phyloP scores from a whole-genome alignment of 83 land plant species.

The Thuja plicata region DNA sequence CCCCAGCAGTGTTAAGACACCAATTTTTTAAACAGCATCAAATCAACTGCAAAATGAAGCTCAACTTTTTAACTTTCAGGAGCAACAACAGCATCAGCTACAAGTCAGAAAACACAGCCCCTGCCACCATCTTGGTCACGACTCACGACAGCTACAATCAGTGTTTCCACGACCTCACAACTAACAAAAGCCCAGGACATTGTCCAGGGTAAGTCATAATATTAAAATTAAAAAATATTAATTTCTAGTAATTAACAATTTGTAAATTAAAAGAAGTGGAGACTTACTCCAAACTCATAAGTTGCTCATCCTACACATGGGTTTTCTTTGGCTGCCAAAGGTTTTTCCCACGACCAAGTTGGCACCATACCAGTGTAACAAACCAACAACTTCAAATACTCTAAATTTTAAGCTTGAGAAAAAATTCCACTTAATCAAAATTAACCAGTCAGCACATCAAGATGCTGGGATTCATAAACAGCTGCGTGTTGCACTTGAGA shows the following conservation, averaged over 20 bases:
- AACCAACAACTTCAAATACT: constrained; percentile 13
- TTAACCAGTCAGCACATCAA: constrained; percentile 14
- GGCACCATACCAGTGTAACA: constrained; percentile 10
- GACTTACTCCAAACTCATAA: constrained; percentile 16
- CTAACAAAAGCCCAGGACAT: constrained; percentile 17
- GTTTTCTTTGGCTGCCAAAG: constrained; percentile 7
- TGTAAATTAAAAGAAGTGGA: constrained; percentile 3
- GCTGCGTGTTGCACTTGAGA: constrained; percentile 2
- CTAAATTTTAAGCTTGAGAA: not conserved
- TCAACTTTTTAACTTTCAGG: constrained; percentile 10
- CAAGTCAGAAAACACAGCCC: constrained; percentile 14
- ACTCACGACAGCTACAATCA: constrained; percentile 19
- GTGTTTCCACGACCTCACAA: constrained; percentile 17
- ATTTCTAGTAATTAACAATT: not conserved
- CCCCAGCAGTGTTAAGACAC: not conserved
- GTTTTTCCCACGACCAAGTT: constrained; percentile 9
- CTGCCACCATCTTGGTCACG: constrained; percentile 16
- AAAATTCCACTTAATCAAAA: constrained; percentile 2
- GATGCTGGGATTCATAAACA: not conserved
- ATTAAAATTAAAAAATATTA: not conserved
- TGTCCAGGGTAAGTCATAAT: constrained; percentile 7
- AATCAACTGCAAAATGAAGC: constrained; percentile 13
- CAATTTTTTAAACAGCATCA: constrained; percentile 9
- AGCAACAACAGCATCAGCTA: constrained; percentile 22
- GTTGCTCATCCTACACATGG: constrained; percentile 11